These are phyloP conservation scores for Apophysomyces sp. DNA, from an alignment of 371 early-diverging fungal genomes.

Conservation along the genomic window DNA sequence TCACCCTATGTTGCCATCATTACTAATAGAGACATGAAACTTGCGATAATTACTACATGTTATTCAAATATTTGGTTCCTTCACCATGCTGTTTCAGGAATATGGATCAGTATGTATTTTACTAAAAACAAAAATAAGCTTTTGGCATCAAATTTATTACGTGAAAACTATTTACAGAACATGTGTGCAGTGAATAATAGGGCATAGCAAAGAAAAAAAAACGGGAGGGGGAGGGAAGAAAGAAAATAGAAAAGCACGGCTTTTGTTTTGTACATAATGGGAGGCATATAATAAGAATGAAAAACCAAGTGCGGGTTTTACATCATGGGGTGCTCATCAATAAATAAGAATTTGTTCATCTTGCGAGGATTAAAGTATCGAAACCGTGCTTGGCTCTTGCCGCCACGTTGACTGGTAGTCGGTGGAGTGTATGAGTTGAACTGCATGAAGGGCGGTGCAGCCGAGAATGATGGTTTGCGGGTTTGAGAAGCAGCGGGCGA, in stretches of 20 bases:
- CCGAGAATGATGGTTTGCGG: conserved; percentile 12
- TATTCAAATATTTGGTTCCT: too few relatives aligned
- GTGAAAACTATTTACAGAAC: neutral
- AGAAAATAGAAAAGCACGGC: neutral
- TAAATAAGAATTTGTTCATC: conserved; percentile 30
- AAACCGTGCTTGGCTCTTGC: conserved; percentile 21
- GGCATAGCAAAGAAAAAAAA: neutral
- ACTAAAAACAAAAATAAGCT: too few relatives aligned
- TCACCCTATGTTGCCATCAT: too few relatives aligned
- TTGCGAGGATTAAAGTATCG: conserved; percentile 30
- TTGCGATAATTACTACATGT: too few relatives aligned
- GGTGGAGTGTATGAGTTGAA: conserved; percentile 7
- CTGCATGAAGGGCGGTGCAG: conserved; percentile 10
- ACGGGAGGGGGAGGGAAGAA: neutral
- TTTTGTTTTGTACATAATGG: neutral
- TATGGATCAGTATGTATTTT: too few relatives aligned
- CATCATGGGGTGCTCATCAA: conserved; percentile 28
- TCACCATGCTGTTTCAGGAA: too few relatives aligned
- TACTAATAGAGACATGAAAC: too few relatives aligned
- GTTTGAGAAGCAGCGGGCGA: conserved; percentile 3
- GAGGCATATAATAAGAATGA: neutral
- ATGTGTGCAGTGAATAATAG: neutral
- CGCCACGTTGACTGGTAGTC: conserved; percentile 7
- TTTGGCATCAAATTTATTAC: too few relatives aligned
- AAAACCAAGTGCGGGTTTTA: neutral